These are phyloP conservation scores for Tolypocladium ovalisporum DNA, from an alignment of 2,329 filamentous ascomycete genomes.

Conservation along the genomic window DNA sequence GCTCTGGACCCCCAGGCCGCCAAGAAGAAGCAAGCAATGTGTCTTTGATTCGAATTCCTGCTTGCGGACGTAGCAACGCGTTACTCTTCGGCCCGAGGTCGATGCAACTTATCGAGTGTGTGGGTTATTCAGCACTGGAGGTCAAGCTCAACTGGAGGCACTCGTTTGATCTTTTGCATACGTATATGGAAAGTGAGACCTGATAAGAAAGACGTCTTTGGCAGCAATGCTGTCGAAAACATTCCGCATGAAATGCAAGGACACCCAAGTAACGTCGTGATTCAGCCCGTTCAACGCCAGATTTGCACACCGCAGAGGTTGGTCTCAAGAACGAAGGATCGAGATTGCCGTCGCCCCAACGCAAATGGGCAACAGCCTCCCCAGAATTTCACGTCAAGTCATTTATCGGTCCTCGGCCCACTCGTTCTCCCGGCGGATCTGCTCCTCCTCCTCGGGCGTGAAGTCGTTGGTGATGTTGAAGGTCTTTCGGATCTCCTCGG, in stretches of 20 bases:
- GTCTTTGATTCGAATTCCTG: no score
- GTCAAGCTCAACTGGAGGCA: not conserved
- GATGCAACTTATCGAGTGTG: not conserved
- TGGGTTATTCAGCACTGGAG: not conserved
- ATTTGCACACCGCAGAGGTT: slow-evolving; percentile 1
- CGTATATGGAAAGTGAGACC: not conserved
- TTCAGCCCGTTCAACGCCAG: slow-evolving; percentile 10
- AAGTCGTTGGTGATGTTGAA: slow-evolving; percentile 99
- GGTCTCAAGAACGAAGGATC: not conserved
- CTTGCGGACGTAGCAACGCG: no score
- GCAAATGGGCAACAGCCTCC: not conserved
- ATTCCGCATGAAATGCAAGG: slow-evolving; percentile 1
- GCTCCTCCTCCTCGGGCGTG: slow-evolving; percentile 96
- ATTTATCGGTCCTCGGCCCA: slow-evolving; percentile 74
- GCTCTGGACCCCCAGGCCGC: not conserved
- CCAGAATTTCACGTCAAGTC: not conserved
- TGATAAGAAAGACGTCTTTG: not conserved
- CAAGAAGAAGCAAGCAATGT: not conserved
- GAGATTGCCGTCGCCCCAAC: not conserved
- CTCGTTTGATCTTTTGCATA: not conserved
- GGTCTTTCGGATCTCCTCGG: slow-evolving; percentile 97
- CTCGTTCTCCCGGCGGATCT: slow-evolving; percentile 86
- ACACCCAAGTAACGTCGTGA: slow-evolving; percentile 3
- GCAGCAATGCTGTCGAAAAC: not conserved
- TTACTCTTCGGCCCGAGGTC: not conserved